phyloP scores from a whole-genome alignment of 1,284 basidiomycete species.

The Austroboletus niveus region DNA sequence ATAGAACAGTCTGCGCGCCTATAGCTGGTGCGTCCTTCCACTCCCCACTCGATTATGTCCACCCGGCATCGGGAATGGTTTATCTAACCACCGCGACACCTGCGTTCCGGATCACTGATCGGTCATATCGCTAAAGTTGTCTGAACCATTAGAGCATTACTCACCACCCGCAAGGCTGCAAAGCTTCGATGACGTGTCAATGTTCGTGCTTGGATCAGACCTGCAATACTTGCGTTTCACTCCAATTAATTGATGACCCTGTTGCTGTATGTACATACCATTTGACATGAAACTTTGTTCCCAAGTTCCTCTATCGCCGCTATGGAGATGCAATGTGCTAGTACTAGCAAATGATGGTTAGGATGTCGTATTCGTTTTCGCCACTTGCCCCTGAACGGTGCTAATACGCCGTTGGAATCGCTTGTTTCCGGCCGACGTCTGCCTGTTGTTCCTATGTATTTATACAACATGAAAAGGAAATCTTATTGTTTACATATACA shows the following conservation, averaged over 20 bases:
- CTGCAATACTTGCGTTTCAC: conserved; percentile 4
- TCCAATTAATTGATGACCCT: conserved; percentile 26
- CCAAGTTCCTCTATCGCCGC: conserved; percentile 29
- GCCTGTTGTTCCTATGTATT: not conserved
- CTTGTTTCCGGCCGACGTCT: not conserved
- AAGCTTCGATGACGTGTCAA: conserved; percentile 14
- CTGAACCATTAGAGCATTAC: not conserved
- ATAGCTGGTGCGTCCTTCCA: conserved; percentile 6
- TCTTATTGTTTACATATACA: conserved; percentile 13
- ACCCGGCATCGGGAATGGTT: conserved; percentile 7
- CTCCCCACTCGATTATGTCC: conserved; percentile 14
- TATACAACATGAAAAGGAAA: conserved; percentile 5
- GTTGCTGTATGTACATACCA: not conserved
- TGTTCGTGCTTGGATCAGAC: conserved; percentile 3
- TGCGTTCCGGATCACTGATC: conserved; percentile 6
- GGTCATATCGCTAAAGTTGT: conserved; percentile 6
- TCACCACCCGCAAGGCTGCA: conserved; percentile 2
- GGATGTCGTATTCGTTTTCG: conserved; percentile 6
- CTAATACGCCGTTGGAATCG: conserved; percentile 23
- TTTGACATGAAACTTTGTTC: conserved; percentile 9
- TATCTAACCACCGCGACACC: conserved; percentile 1
- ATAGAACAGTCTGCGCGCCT: conserved; percentile 8
- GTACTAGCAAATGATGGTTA: conserved; percentile 1
- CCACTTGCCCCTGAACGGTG: conserved; percentile 30
- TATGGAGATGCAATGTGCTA: conserved; percentile 8